Evolutionary conservation across 306 rosid species (phyloP).

Genomic region (Inga oerstediana): DNA sequence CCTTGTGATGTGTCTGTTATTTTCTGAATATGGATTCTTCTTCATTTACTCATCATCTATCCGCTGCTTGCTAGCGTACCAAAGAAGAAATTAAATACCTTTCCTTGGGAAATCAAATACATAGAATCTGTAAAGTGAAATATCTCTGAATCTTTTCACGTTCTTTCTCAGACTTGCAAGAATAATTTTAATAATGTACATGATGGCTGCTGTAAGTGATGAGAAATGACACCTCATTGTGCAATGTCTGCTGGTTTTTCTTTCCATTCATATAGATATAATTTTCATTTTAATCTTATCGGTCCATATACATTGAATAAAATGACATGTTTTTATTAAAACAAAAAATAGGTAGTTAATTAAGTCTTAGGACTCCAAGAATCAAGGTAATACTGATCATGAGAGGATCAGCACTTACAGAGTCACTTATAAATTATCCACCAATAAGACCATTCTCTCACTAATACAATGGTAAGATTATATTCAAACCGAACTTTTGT

Average conservation of each 20-base stretch:
- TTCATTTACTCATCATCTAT: background rate
- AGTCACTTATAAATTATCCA: too few relatives aligned
- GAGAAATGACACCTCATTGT: background rate
- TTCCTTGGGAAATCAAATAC: background rate
- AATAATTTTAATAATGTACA: background rate
- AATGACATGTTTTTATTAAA: background rate
- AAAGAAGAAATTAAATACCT: background rate
- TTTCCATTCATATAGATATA: background rate
- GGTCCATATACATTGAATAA: background rate
- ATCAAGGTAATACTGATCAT: too few relatives aligned
- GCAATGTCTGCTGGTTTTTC: background rate
- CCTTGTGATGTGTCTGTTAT: background rate
- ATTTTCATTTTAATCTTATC: background rate
- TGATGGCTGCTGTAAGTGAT: background rate
- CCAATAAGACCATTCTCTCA: too few relatives aligned
- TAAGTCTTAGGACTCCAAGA: too few relatives aligned
- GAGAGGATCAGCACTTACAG: too few relatives aligned
- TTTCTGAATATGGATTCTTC: background rate
- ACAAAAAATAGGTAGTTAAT: too few relatives aligned
- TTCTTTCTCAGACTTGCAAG: background rate
- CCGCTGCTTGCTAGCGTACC: background rate
- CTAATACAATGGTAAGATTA: too few relatives aligned
- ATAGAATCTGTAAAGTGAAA: background rate
- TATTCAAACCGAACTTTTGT: too few relatives aligned
- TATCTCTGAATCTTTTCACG: background rate